Percentiles rank a stretch among this genome's conserved stretches.
These are phyloP conservation scores for Collybia nuda DNA, from an alignment of 768 basidiomycete genomes.

Conservation along the genomic window DNA sequence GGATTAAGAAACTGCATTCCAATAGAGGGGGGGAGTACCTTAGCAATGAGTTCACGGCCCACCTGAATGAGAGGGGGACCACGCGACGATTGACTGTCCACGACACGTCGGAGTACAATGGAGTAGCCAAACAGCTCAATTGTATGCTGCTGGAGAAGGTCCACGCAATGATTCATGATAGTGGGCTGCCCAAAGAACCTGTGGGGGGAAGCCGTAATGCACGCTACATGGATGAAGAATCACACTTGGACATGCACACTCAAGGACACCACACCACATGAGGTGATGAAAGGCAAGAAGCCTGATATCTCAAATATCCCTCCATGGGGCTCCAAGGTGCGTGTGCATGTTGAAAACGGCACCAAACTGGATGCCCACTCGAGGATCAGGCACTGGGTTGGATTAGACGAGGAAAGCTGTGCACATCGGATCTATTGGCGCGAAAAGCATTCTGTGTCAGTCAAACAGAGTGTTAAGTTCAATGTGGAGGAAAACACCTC, in stretches of 20 bases:
- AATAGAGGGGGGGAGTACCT: constrained; percentile 38
- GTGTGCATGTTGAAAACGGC: constrained; percentile 21
- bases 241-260: constrained; percentile 22
- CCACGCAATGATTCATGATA: constrained; percentile 21
- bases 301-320: constrained; percentile 25
- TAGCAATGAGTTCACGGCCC: constrained; percentile 19
- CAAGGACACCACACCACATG: constrained; percentile 20
- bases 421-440: constrained; percentile 34
- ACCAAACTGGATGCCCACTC: constrained; percentile 22
- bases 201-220: constrained; percentile 34
- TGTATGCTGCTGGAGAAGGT: constrained; percentile 22
- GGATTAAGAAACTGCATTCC: constrained; percentile 25
- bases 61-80: constrained; percentile 29
- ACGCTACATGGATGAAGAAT: constrained; percentile 34
- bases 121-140: constrained; percentile 33
- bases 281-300: constrained; percentile 21
- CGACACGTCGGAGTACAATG: constrained; percentile 40
- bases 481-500: constrained; percentile 1
- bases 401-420: constrained; percentile 27
- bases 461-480: constrained; percentile 21
- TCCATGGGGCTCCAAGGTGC: constrained; percentile 25
- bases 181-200: constrained; percentile 26
- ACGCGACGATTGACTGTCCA: constrained; percentile 26
- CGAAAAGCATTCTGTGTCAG: constrained; percentile 15
- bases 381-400: constrained; percentile 29